Base-by-base conservation (phyloP, 306 rosid species). In the Trifolium fragiferum region DNA sequence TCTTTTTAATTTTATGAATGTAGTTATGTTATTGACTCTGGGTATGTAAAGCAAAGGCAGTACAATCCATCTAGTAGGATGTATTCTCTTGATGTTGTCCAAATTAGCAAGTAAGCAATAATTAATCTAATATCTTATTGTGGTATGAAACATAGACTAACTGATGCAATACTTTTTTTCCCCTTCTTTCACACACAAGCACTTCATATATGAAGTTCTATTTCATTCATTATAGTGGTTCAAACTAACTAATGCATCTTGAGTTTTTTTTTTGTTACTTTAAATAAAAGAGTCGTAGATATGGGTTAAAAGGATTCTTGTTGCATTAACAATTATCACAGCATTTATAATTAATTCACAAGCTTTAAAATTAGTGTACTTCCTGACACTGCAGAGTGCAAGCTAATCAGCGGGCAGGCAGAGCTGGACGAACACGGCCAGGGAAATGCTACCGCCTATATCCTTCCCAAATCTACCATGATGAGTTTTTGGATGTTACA, bases 381-480 rank as follows among this genome's bases (percentile, higher is more conserved):
- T 53, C 65, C 57, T 69, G 25, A 68, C 58, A 66, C 83, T 79
- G 76, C 90, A 94, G 96, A 84, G 98, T 94, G 79, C 97, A 94
- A 85, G 98, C 98, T 69, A 87, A 85, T 76, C 98, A 94, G 80
- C 96, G 98, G 64, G 93, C 95, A 33, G 97, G 98, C 55, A 86
- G 97, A 85, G 98, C 98, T 62, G 98, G 98, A 83, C 88, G 98
- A 81, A 94, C 98, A 44, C 87, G 93, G 51, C 96, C 95, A 11
- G 97, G 98, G 81, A 94, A 90, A 84, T 94, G 98, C 89, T 91
- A 94, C 70, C 93, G 96, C 7, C 77, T 94, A 49, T 94, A 94
- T 81, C 88, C 97, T 86, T 88, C 90, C 51, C 72, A 19, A 4
- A 27, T 87, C 64, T 94, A 88, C 79, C 74, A 87, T 10, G 97